Percentiles rank a stretch among this genome's conserved stretches.
Evolutionary conservation across 1,284 basidiomycete species (phyloP).

Genomic region (Tilletia setariae): DNA sequence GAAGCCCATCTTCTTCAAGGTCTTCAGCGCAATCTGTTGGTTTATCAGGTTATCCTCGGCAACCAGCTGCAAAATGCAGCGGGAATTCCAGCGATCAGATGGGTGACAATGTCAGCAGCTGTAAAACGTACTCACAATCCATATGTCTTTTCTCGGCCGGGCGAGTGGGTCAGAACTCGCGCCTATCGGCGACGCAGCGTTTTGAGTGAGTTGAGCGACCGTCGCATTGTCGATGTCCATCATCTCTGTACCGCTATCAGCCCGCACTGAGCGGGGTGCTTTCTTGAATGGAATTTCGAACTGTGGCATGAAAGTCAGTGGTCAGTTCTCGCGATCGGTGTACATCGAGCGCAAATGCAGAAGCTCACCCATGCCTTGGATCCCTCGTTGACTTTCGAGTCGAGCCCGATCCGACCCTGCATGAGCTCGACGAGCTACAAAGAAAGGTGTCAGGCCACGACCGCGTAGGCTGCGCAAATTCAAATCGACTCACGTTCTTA

Average conservation of each 20-base stretch:
- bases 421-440: slow-evolving; percentile 39
- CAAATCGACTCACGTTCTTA: slow-evolving; percentile 26
- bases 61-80: slow-evolving; percentile 22
- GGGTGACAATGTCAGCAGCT: background rate
- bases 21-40: slow-evolving; percentile 45
- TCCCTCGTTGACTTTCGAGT: slow-evolving; percentile 47
- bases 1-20: slow-evolving; percentile 50
- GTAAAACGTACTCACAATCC: slow-evolving; percentile 25
- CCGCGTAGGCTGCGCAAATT: background rate
- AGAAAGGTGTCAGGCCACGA: background rate
- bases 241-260: slow-evolving; percentile 21
- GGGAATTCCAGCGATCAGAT: background rate
- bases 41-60: slow-evolving; percentile 52
- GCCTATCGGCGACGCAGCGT: slow-evolving; percentile 15
- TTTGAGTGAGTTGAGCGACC: slow-evolving; percentile 29
- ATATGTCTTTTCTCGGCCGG: slow-evolving; percentile 44
- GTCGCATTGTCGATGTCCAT: slow-evolving; percentile 27
- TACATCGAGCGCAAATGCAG: background rate
- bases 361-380: slow-evolving; percentile 37
- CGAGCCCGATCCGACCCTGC: slow-evolving; percentile 45
- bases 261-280: slow-evolving; percentile 29
- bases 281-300: slow-evolving; percentile 46
- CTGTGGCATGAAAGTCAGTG: background rate
- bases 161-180: slow-evolving; percentile 37
- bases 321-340: background rate